Percentiles rank a stretch among this genome's conserved stretches.
Conservation (phyloP, 2,329 filamentous ascomycete genomes). For the Beauveria australis region DNA sequence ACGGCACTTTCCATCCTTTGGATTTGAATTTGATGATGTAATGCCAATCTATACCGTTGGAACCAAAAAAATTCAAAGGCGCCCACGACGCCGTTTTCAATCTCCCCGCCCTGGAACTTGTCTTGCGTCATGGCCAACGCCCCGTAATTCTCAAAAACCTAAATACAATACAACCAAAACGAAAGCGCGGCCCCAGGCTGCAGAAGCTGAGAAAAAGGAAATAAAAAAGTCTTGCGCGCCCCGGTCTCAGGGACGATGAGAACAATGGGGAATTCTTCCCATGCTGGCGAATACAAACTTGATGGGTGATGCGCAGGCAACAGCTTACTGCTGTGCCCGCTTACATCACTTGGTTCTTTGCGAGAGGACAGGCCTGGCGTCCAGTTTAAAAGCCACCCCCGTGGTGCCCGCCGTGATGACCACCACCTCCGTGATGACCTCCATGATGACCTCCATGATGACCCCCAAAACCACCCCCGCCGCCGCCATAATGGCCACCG, state of each 20-base stretch:
- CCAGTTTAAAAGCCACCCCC: not conserved
- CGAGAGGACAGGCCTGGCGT: not conserved
- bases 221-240: not conserved
- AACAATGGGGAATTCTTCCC: no score
- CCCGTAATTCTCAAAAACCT: not conserved
- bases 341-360: not conserved
- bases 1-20: not conserved
- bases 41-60: not conserved
- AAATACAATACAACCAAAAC: not conserved
- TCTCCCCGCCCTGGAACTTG: not conserved
- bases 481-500: not conserved
- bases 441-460: not conserved
- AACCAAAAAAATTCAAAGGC: not conserved
- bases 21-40: not conserved
- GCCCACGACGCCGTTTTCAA: not conserved
- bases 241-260: no score
- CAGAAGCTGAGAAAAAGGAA: not conserved
- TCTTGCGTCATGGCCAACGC: constrained; percentile 5
- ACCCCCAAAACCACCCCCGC: not conserved
- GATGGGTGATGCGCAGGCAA: no score
- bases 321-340: not conserved
- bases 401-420: not conserved
- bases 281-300: no score
- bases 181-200: not conserved
- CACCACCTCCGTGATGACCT: not conserved